Conservation (phyloP, 768 basidiomycete species). For the Asterophora parasitica region DNA sequence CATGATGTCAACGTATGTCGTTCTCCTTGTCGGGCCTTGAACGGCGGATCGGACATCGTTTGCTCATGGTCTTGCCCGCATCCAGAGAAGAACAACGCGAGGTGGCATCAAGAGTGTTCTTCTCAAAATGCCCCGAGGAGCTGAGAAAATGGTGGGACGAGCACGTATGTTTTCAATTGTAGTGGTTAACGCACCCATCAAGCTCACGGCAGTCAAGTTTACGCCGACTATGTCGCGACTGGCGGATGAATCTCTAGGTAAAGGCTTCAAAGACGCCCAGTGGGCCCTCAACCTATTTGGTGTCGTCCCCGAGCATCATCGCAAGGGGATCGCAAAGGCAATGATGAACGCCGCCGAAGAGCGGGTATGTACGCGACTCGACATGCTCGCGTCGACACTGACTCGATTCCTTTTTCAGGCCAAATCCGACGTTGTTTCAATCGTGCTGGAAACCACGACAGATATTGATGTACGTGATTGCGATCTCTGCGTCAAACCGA, state of each 20-base stretch:
- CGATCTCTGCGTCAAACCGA: background rate
- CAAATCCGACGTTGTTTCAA: constrained; percentile 11
- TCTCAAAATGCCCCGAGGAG: constrained; percentile 15
- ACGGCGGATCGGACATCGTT: no score
- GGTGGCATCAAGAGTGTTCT: constrained; percentile 23
- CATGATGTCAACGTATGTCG: constrained; percentile 21
- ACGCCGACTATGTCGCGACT: constrained; percentile 17
- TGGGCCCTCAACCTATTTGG: constrained; percentile 28
- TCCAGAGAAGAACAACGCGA: constrained; percentile 24
- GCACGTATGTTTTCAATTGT: constrained; percentile 23
- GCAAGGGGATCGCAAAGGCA: constrained; percentile 28
- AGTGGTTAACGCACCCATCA: background rate
- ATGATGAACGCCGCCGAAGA: no score
- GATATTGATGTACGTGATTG: constrained; percentile 22
- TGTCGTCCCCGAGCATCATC: constrained; percentile 24
- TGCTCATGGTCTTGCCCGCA: no score
- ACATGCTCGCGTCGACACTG: no score
- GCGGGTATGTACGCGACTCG: no score
- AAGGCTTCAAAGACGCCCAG: constrained; percentile 17
- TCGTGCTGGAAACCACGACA: constrained; percentile 25
- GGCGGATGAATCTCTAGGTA: constrained; percentile 16
- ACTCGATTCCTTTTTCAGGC: constrained; percentile 16
- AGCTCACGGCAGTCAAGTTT: constrained; percentile 17
- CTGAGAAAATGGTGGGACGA: constrained; percentile 25
- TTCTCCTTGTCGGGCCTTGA: no score